Evolutionary conservation across 176 grass and related monocot species (phyloP).

Genomic region (Avena sativa): DNA sequence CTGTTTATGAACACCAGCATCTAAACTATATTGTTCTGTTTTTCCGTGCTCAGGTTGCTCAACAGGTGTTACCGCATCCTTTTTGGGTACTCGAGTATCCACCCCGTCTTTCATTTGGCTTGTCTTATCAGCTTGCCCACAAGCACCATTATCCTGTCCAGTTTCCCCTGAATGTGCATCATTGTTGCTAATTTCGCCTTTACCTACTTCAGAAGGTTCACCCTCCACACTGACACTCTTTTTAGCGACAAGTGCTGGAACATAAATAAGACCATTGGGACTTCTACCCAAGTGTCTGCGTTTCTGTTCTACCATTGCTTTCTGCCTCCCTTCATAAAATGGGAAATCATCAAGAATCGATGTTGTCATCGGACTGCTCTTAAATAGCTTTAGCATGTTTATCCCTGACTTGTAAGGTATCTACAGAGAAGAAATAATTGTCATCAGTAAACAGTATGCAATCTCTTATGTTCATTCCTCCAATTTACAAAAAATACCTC

Average conservation of each 20-base stretch:
- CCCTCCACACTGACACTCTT: conserved; percentile 9
- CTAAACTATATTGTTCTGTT: conserved; percentile 17
- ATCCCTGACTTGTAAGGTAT: conserved; percentile 66
- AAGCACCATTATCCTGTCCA: conserved; percentile 14
- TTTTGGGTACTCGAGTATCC: conserved; percentile 18
- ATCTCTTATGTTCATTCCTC: conserved; percentile 7
- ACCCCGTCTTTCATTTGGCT: conserved; percentile 38
- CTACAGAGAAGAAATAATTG: conserved; percentile 42
- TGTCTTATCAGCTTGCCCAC: conserved; percentile 31
- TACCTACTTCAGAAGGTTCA: conserved; percentile 39
- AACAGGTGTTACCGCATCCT: conserved; percentile 8
- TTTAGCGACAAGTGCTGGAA: conserved; percentile 56
- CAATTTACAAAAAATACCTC: conserved; percentile 53
- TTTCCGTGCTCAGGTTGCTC: conserved; percentile 40
- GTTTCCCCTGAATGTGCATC: conserved; percentile 28
- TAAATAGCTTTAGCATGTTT: conserved; percentile 76
- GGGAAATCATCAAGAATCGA: conserved; percentile 79
- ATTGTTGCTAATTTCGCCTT: conserved; percentile 45
- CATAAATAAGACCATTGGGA: conserved; percentile 42
- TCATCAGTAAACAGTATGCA: conserved; percentile 17
- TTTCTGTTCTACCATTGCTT: conserved; percentile 74
- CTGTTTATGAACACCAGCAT: conserved; percentile 5
- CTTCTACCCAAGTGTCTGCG: conserved; percentile 49
- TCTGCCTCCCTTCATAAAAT: conserved; percentile 74
- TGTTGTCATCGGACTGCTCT: conserved; percentile 50